phyloP scores from a whole-genome alignment of 2,329 filamentous ascomycete species.

The Colletotrichum abscissum region DNA sequence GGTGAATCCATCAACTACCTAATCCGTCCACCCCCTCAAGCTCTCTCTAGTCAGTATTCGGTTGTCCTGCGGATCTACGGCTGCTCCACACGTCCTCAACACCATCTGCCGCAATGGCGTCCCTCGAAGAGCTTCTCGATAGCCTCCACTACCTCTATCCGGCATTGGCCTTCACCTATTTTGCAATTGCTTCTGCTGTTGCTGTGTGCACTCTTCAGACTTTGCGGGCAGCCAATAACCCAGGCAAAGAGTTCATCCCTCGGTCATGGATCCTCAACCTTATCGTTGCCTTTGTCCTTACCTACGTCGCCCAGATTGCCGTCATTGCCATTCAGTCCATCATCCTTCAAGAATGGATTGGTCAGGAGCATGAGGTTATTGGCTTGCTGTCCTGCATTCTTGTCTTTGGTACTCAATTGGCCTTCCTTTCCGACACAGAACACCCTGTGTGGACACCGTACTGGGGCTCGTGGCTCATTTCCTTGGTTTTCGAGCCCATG shows the following conservation, averaged over 20 bases:
- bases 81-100: neutral
- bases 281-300: slow-evolving; percentile 55
- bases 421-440: slow-evolving; percentile 61
- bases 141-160: slow-evolving; percentile 71
- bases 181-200: slow-evolving; percentile 60
- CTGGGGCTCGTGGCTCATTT: slow-evolving; percentile 70
- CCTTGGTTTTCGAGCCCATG: slow-evolving; percentile 65
- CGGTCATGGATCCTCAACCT: slow-evolving; percentile 54
- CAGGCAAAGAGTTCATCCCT: slow-evolving; percentile 50
- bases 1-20: neutral
- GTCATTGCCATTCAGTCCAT: slow-evolving; percentile 51
- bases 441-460: slow-evolving; percentile 71
- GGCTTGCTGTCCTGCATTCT: slow-evolving; percentile 71
- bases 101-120: slow-evolving; percentile 30
- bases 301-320: slow-evolving; percentile 60
- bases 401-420: slow-evolving; percentile 71
- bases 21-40: neutral
- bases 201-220: slow-evolving; percentile 66
- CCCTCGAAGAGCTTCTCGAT: slow-evolving; percentile 48
- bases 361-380: slow-evolving; percentile 62
- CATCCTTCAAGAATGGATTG: slow-evolving; percentile 50
- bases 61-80: neutral
- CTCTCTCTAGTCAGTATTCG: neutral
- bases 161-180: slow-evolving; percentile 66
- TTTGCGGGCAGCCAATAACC: slow-evolving; percentile 46